Evolutionary conservation across 2,329 filamentous ascomycete species (phyloP).

Genomic region (Phaeophleospora eucalypticola): DNA sequence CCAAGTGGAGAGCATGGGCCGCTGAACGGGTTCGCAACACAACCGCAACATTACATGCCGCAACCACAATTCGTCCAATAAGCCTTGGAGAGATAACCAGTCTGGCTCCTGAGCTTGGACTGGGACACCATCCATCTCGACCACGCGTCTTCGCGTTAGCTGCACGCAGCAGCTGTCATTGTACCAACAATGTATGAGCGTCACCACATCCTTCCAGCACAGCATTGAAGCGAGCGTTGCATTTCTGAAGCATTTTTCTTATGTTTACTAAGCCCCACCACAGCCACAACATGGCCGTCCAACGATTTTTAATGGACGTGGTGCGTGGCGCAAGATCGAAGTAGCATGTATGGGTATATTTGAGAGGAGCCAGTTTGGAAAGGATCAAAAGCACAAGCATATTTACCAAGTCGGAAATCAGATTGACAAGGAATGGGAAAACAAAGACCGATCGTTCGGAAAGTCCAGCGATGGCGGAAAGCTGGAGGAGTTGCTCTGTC

Average conservation of each 20-base stretch:
- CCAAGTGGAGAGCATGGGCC: constrained; percentile 28
- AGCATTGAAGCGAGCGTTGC: constrained; percentile 31
- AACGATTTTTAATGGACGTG: neutral
- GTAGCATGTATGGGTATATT: constrained; percentile 17
- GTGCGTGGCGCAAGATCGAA: neutral
- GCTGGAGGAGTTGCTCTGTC: neutral
- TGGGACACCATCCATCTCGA: neutral
- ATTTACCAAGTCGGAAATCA: constrained; percentile 10
- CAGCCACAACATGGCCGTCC: constrained; percentile 4
- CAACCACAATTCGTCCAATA: constrained; percentile 31
- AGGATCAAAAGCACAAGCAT: constrained; percentile 12
- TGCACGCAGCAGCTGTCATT: constrained; percentile 11
- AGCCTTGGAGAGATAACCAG: too few species aligned
- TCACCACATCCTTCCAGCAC: constrained; percentile 23
- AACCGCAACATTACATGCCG: constrained; percentile 21
- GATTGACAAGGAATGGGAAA: constrained; percentile 9
- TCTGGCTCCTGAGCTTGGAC: too few species aligned
- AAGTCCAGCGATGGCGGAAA: constrained; percentile 1
- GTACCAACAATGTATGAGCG: constrained; percentile 28
- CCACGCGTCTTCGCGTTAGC: constrained; percentile 3
- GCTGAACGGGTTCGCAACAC: constrained; percentile 16
- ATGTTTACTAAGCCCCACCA: constrained; percentile 21
- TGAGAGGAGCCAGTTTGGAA: neutral
- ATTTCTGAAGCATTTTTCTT: constrained; percentile 25
- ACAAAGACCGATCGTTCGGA: constrained; percentile 10